Evolutionary conservation across 441 rosid species (phyloP).

Genomic region (Manihot esculenta): DNA sequence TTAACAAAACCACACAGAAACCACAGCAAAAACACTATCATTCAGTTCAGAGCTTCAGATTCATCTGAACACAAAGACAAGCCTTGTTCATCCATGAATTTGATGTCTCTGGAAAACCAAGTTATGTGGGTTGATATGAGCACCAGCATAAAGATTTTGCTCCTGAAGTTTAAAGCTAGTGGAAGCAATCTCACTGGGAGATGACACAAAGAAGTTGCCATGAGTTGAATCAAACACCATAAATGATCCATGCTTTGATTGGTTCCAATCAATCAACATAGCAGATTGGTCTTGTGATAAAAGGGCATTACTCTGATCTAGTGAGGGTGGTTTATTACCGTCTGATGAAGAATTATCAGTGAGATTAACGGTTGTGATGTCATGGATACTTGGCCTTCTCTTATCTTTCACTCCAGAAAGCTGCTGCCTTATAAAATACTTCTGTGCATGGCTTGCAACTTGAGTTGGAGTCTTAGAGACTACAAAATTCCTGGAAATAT

Average conservation of each 20-base stretch:
- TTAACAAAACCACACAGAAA: slow-evolving; percentile 18
- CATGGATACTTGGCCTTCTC: slow-evolving; percentile 96
- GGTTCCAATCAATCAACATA: slow-evolving; percentile 29
- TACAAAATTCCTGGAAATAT: slow-evolving; percentile 84
- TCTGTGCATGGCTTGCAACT: slow-evolving; percentile 98
- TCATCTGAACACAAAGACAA: slow-evolving; percentile 12
- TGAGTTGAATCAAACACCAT: slow-evolving; percentile 30
- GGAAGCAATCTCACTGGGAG: slow-evolving; percentile 35
- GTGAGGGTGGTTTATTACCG: slow-evolving; percentile 28
- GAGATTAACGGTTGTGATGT: slow-evolving; percentile 79
- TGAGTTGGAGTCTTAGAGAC: slow-evolving; percentile 87
- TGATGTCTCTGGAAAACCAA: slow-evolving; percentile 36
- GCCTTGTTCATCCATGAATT: slow-evolving; percentile 24
- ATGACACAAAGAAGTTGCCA: slow-evolving; percentile 31
- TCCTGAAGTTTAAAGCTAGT: slow-evolving; percentile 35
- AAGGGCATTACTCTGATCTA: slow-evolving; percentile 35
- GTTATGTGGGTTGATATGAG: slow-evolving; percentile 30
- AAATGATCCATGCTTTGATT: slow-evolving; percentile 24
- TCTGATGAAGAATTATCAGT: slow-evolving; percentile 32
- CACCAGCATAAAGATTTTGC: slow-evolving; percentile 32
- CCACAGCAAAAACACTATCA: slow-evolving; percentile 13
- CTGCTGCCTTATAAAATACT: slow-evolving; percentile 87
- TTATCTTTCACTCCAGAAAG: slow-evolving; percentile 88
- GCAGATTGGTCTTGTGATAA: slow-evolving; percentile 21
- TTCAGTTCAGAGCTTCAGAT: background rate